Base-by-base conservation (phyloP, 2,329 filamentous ascomycete species). In the Diaporthe citrichinensis region DNA sequence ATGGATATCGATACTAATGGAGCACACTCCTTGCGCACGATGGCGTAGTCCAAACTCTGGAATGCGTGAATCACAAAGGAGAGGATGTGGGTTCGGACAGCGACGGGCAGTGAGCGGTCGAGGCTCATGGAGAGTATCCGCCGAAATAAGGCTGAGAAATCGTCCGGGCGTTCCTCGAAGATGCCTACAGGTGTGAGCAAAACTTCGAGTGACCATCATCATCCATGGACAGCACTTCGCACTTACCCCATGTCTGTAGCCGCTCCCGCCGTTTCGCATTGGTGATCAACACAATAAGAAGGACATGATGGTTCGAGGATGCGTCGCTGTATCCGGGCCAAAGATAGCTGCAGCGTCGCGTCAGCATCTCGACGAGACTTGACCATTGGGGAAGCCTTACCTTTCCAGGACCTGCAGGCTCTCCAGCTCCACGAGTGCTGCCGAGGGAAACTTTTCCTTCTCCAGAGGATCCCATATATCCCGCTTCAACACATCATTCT, bases 11-110 rank as follows among this genome's bases (percentile, higher is more conserved):
- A 97, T 28, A 99, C 96, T 71, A 99, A 87, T 2, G 97, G 95
- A 9, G 96, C 97, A 84, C 97, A 98, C 87, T 99, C 97, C 84
- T 98, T 98, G 77, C 97, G 93, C 68, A 99, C 94, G 74, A 98
- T 90, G 51, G 91, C 90, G 82, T 92, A 96, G 83, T 99, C 97
- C 44, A 99, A 88, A 62, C 95, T 98, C 84, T 98, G 96, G 82
- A 98, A 99, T 49, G 96, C 94, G 78, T 93, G 92, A 69, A 98
- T 97, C 77, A 98, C 89, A 84, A 98, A 98, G 34, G 91, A 94
- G 31, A 99, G 87, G n/a, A 98, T 90, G 71, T 98, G 93, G 12
- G 94, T 94, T 76, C 95, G 92, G 73, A 98, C 90, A 39, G 88
- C 86, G 51, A 90, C 85, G 31, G 92, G 88, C 28, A 95, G 85